Evolutionary conservation across 768 basidiomycete genomes (phyloP).

Genomic region (Leccinum subgranulosum): DNA sequence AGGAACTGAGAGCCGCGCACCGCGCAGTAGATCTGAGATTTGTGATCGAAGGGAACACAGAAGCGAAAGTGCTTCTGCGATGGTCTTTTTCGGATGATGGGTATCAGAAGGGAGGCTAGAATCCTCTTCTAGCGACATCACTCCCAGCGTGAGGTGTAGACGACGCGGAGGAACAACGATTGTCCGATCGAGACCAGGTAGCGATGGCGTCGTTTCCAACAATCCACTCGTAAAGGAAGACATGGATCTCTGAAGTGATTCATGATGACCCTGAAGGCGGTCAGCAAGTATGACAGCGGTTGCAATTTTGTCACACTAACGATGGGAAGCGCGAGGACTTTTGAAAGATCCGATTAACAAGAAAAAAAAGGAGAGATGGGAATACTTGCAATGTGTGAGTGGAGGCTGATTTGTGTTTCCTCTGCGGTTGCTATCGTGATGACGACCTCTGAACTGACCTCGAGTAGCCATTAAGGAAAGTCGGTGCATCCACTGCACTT

Average conservation of each 20-base stretch:
- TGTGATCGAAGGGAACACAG: conserved; percentile 35
- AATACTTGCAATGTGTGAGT: conserved; percentile 28
- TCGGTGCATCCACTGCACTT: conserved; percentile 2
- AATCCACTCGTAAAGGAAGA: conserved; percentile 34
- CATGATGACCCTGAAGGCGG: conserved; percentile 38
- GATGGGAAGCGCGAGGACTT: conserved; percentile 32
- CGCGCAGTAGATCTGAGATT: conserved; percentile 41
- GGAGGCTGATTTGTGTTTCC: conserved; percentile 4
- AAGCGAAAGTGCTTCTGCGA: conserved; percentile 42
- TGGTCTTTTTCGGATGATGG: conserved; percentile 23
- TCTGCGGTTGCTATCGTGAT: not conserved
- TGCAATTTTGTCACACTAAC: conserved; percentile 30
- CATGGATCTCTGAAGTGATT: conserved; percentile 34
- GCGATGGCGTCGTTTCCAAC: conserved; percentile 22
- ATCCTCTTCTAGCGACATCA: conserved; percentile 52
- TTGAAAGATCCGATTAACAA: conserved; percentile 2
- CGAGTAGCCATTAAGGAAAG: conserved; percentile 12
- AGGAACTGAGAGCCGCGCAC: conserved; percentile 33
- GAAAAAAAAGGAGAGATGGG: not conserved
- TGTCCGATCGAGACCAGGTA: conserved; percentile 54
- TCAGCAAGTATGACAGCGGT: conserved; percentile 14
- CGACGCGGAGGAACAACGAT: conserved; percentile 55
- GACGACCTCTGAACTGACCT: conserved; percentile 3
- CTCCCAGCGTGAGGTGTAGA: conserved; percentile 74
- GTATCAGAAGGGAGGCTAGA: conserved; percentile 3